Evolutionary conservation across 2,329 filamentous ascomycete species (phyloP), one percentile per base, ranked within the genome.

Genomic region (Penicillium rolfsii): DNA sequence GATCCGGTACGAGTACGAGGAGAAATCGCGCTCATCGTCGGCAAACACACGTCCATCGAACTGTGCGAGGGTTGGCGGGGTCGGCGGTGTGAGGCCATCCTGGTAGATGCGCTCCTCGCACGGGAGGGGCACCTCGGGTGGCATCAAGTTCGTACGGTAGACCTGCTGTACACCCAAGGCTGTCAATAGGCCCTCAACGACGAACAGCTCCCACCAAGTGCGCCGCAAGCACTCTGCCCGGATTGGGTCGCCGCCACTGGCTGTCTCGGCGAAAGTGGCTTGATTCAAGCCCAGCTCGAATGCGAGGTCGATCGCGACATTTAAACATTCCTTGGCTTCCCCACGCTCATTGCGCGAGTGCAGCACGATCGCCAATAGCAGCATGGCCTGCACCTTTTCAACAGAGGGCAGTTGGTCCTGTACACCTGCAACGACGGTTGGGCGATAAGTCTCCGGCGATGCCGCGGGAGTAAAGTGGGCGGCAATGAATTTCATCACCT

Each of bases 141-240:
- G 76, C 7, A 93, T 82, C 73, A 91, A 91, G 58, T 86, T 89
- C 45, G 89, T 89, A 62, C 86, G 85, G 90, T 91, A 66, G 16
- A 60, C 67, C 16, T 63, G 66, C 58, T 76, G 74, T 12, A 77
- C 72, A 3, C 77, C 77, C 19, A 96, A 87, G 3, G 91, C 91
- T 5, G 91, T 91, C 66, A 96, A 84, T 84, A 96, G 89, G 57
- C 89, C 91, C 73, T 96, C 92, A 14, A 91, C 85, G n/a, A 91
- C 84, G 71, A 89, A 94, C 41, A 91, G 70, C 68, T 86, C 92
- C 93, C 93, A 97, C 93, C 93, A 97, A 1, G 93, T 97, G 60
- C 93, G 84, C 19, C 92, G 85, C 85, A 91, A 89, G 73, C 89
- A 91, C 76, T 97, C 93, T 72, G 94, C 91, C 3, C 93, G 73